Evolutionary conservation across 805 yeast genomes (phyloP).

Genomic region (Phaffomyces antillensis): DNA sequence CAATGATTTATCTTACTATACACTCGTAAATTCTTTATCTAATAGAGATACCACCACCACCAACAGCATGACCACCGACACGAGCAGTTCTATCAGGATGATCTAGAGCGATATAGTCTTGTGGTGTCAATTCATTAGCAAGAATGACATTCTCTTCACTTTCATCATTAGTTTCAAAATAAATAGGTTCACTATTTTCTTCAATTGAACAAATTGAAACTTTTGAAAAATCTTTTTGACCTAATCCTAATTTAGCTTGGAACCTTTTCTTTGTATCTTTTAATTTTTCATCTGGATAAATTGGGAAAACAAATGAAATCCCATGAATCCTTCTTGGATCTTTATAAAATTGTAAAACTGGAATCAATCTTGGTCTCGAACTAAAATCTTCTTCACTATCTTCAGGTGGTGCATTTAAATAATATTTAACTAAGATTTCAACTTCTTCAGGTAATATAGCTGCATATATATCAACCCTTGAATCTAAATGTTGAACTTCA

Average conservation of each 20-base stretch:
- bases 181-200: conserved; percentile 29
- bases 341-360: conserved; percentile 73
- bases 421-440: conserved; percentile 18
- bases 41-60: conserved; percentile 37
- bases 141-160: conserved; percentile 45
- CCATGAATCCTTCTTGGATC: conserved; percentile 65
- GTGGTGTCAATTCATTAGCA: conserved; percentile 44
- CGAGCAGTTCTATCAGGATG: conserved; percentile 78
- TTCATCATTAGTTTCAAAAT: conserved; percentile 21
- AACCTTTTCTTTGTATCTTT: conserved; percentile 58
- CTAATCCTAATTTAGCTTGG: conserved; percentile 63
- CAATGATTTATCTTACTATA: not conserved
- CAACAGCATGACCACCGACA: conserved; percentile 37
- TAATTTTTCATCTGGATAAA: conserved; percentile 61
- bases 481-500: conserved; percentile 33
- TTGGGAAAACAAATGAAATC: conserved; percentile 74
- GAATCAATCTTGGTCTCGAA: conserved; percentile 36
- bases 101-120: conserved; percentile 67
- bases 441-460: conserved; percentile 38
- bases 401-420: conserved; percentile 14
- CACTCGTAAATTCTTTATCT: conserved; percentile 1
- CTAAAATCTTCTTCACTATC: conserved; percentile 14
- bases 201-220: conserved; percentile 42
- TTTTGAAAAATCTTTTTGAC: conserved; percentile 73
- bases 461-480: conserved; percentile 35